Percentiles rank a stretch among this genome's conserved stretches.
Conservation (phyloP, 257 asterid species). For the Solanum pimpinellifolium region DNA sequence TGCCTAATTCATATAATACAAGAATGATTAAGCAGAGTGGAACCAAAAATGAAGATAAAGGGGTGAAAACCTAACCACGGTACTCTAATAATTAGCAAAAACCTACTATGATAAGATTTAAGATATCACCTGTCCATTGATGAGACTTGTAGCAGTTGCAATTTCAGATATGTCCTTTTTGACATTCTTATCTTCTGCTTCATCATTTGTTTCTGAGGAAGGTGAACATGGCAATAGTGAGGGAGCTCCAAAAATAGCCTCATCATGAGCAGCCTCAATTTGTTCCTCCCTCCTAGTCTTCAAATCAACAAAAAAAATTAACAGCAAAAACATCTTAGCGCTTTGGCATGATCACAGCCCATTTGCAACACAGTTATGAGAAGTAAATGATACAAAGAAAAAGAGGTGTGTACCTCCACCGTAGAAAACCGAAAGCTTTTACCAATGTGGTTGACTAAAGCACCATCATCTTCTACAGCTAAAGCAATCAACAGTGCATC, state of each 20-base stretch:
- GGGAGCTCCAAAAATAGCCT: conserved; percentile 78
- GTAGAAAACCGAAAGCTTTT: conserved; percentile 84
- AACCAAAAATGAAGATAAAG: background rate
- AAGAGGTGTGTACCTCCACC: conserved; percentile 38
- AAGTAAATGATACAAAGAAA: background rate
- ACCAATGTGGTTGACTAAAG: conserved; percentile 65
- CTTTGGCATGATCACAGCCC: background rate
- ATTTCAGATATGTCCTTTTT: conserved; percentile 12
- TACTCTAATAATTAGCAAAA: background rate
- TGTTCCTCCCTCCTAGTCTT: conserved; percentile 65
- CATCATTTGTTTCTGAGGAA: conserved; percentile 23
- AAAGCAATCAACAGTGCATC: conserved; percentile 8
- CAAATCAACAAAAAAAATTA: background rate
- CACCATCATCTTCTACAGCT: conserved; percentile 82
- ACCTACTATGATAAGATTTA: background rate
- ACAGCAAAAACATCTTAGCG: background rate
- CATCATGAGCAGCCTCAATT: conserved; percentile 68
- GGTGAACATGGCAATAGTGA: conserved; percentile 28
- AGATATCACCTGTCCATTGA: conserved; percentile 57
- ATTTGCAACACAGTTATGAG: background rate
- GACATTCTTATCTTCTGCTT: conserved; percentile 13
- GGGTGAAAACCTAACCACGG: background rate
- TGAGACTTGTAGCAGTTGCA: conserved; percentile 28
- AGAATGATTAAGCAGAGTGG: background rate
- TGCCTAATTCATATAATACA: conserved; percentile 25